Percentiles rank a stretch among this genome's conserved stretches.
Conservation (phyloP, 805 yeast species). For the Monosporozyma yasuniensis region DNA sequence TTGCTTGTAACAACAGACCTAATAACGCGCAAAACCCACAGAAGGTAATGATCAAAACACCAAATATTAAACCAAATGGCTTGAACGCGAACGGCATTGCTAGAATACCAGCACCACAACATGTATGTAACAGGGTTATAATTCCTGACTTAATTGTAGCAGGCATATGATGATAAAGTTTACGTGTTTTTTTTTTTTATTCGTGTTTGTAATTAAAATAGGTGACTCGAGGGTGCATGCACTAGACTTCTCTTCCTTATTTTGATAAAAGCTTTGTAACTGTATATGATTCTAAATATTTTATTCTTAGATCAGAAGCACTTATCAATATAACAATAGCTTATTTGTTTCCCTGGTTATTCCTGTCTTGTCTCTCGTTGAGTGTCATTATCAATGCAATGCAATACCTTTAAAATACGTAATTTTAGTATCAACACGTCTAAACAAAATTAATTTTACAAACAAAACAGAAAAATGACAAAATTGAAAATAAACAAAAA, state of each 20-base stretch:
- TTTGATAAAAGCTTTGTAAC: no score
- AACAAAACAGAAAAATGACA: background rate
- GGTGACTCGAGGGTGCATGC: background rate
- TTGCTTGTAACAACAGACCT: constrained; percentile 57
- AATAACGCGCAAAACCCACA: constrained; percentile 24
- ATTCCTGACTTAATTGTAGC: constrained; percentile 25
- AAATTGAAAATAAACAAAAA: background rate
- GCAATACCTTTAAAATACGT: background rate
- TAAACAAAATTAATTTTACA: background rate
- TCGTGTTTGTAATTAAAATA: background rate
- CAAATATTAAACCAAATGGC: constrained; percentile 27
- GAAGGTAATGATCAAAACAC: constrained; percentile 17
- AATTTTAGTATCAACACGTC: background rate
- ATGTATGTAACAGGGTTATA: constrained; percentile 29
- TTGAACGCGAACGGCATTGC: constrained; percentile 66
- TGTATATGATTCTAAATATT: no score
- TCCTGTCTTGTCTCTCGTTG: background rate
- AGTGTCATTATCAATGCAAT: background rate
- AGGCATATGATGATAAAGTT: constrained; percentile 13
- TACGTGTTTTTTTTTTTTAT: background rate
- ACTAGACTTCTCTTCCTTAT: background rate
- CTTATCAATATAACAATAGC: no score
- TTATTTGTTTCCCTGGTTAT: no score
- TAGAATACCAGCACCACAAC: constrained; percentile 54
- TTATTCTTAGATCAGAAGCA: no score